phyloP scores from a whole-genome alignment of 192 early-diverging fungal species.

The Backusella circina region DNA sequence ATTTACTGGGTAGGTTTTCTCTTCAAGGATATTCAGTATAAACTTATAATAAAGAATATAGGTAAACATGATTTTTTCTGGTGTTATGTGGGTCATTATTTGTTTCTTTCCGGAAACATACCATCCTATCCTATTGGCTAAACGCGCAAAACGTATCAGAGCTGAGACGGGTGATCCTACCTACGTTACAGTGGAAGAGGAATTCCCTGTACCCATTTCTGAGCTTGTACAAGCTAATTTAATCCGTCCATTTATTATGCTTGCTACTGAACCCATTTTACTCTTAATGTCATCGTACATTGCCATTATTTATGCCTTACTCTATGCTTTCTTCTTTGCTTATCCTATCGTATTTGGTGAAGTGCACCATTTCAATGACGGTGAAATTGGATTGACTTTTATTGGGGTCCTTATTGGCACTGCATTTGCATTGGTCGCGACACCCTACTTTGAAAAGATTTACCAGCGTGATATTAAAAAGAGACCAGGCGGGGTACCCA shows the following conservation, averaged over 20 bases:
- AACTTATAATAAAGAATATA: neutral
- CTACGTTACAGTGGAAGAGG: conserved; percentile 30
- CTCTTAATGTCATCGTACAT: conserved; percentile 26
- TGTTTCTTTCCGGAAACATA: conserved; percentile 20
- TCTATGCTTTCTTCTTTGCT: conserved; percentile 28
- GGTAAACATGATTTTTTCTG: conserved; percentile 24
- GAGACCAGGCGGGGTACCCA: neutral
- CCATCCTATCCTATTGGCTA: conserved; percentile 15
- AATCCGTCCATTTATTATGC: conserved; percentile 24
- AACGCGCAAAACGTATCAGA: conserved; percentile 18
- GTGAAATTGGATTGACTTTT: conserved; percentile 28
- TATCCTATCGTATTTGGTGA: conserved; percentile 28
- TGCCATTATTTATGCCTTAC: conserved; percentile 27
- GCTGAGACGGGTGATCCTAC: conserved; percentile 9
- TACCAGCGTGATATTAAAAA: conserved; percentile 2
- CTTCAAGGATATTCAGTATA: neutral
- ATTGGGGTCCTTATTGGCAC: conserved; percentile 25
- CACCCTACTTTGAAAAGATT: conserved; percentile 16
- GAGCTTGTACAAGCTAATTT: conserved; percentile 17
- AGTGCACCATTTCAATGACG: conserved; percentile 25
- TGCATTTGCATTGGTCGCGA: conserved; percentile 19
- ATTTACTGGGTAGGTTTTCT: conserved; percentile 17
- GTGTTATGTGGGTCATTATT: conserved; percentile 23
- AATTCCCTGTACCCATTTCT: conserved; percentile 13
- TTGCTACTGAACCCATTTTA: conserved; percentile 27